Base-by-base conservation (phyloP, 352 stramenopile species). In the Phytophthora cryptogea region DNA sequence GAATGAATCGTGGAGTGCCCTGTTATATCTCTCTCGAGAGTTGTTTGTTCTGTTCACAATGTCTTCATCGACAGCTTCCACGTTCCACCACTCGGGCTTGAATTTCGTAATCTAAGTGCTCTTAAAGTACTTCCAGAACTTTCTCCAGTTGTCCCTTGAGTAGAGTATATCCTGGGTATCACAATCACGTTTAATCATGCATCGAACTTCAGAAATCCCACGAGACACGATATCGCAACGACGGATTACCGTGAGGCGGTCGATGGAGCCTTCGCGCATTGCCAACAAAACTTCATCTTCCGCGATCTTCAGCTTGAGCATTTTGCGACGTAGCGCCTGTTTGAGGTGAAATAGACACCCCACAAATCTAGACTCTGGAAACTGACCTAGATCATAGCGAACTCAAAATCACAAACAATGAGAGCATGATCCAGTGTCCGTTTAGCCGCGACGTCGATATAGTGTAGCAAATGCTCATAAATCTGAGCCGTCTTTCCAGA, bases 321-420 rank as follows among this genome's bases (percentile, higher is more conserved):
- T 50, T 32, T 49, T 50, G 2, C 44, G 43, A 4, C 44, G 44
- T 1, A 62, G 8, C 5, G 54, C 36, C 23, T 63, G 44, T 17
- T 63, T 56, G 45, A 55, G 55, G 37, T 63, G 36, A 27, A 63
- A 56, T 6, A 50, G 16, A 9, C 44, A 62, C 4, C 43, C 35
- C 35, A 47, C 13, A 33, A 54, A 52, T 39, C 41, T 51, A 14
- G 41, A 23, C 27, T 54, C 43, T 44, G 44, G 54, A 62, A 55
- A 62, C 13, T 62, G 43, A 8, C 43, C 30, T 62, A 54, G 11
- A 54, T 44, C 35, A 41, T 40, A 11, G 44, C 54, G 28, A 42
- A 55, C 54, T 49, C 44, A 27, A 62, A 54, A 23, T 35, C 54
- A 28, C 43, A 62, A 0, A 49, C 43, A 3, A 62, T 14, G 9